phyloP scores from a whole-genome alignment of 2,329 filamentous ascomycete species.

The Hypoxylon sp. region DNA sequence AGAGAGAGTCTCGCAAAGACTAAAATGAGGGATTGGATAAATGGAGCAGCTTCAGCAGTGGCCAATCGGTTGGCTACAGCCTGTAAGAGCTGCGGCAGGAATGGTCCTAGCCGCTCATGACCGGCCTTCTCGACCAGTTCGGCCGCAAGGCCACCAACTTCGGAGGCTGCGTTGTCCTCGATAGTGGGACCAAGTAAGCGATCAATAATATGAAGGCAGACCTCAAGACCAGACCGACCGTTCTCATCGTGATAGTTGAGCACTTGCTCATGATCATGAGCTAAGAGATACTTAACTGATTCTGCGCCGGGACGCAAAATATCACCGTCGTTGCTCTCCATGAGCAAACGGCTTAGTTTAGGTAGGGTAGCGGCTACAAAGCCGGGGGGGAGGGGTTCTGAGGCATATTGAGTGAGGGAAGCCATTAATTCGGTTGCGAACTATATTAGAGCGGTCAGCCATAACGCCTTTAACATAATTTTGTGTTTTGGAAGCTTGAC shows the following conservation, averaged over 20 bases:
- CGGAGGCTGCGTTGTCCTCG: constrained; percentile 95
- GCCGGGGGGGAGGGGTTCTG: constrained; percentile 86
- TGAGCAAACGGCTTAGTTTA: constrained; percentile 85
- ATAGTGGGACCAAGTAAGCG: constrained; percentile 85
- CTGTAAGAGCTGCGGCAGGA: constrained; percentile 86
- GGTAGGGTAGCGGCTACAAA: constrained; percentile 90
- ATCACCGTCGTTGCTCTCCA: constrained; percentile 88
- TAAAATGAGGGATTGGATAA: constrained; percentile 95
- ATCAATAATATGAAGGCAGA: constrained; percentile 92
- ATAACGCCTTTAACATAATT: not conserved
- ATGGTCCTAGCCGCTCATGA: constrained; percentile 89
- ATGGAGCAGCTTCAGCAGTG: constrained; percentile 85
- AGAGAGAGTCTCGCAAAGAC: constrained; percentile 94
- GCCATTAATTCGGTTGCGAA: constrained; percentile 88
- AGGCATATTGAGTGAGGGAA: constrained; percentile 84
- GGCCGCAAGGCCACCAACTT: constrained; percentile 93
- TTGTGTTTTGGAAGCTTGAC: constrained; percentile 44
- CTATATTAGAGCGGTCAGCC: constrained; percentile 54
- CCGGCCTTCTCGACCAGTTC: constrained; percentile 97
- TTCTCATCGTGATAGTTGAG: constrained; percentile 87
- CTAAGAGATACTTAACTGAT: constrained; percentile 88
- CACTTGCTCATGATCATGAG: constrained; percentile 90
- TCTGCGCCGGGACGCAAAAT: constrained; percentile 88
- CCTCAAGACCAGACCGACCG: constrained; percentile 87
- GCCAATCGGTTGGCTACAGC: constrained; percentile 89